These are phyloP conservation scores for Nothophoma quercina DNA, from an alignment of 2,329 filamentous ascomycete species.

Conservation along the genomic window DNA sequence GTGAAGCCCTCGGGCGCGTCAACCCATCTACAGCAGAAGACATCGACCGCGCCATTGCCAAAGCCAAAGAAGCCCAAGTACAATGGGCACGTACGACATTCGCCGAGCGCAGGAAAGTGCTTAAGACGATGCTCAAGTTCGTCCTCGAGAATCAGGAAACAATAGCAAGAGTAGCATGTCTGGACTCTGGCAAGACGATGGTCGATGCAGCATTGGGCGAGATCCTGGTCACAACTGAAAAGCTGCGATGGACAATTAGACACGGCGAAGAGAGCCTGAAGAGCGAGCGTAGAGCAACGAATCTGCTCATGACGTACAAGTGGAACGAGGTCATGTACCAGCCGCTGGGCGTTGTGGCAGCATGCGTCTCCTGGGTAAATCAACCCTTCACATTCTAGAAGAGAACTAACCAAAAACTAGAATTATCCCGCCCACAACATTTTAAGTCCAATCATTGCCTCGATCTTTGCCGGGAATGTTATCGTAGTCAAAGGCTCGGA, in stretches of 20 bases:
- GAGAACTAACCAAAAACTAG: no score
- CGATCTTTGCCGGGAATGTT: slow-evolving; percentile 88
- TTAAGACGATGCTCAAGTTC: slow-evolving; percentile 81
- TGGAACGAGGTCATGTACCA: slow-evolving; percentile 89
- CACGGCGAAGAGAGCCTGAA: slow-evolving; percentile 85
- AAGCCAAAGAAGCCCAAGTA: slow-evolving; percentile 76
- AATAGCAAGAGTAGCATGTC: slow-evolving; percentile 83
- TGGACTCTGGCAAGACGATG: slow-evolving; percentile 96
- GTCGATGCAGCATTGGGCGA: slow-evolving; percentile 94
- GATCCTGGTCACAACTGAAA: slow-evolving; percentile 92
- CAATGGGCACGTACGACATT: slow-evolving; percentile 83
- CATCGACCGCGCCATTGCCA: slow-evolving; percentile 80
- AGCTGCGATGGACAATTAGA: slow-evolving; percentile 90
- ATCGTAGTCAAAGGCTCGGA: slow-evolving; percentile 95
- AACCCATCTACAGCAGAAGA: slow-evolving; percentile 78
- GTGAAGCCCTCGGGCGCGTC: slow-evolving; percentile 78
- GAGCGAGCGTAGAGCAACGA: slow-evolving; percentile 79
- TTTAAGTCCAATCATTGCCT: slow-evolving; percentile 87
- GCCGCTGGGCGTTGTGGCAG: slow-evolving; percentile 89
- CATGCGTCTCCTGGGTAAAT: slow-evolving; percentile 93
- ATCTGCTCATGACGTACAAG: slow-evolving; percentile 95
- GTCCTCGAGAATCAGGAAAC: slow-evolving; percentile 88
- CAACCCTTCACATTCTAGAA: no score
- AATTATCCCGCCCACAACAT: slow-evolving; percentile 96
- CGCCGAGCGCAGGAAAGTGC: slow-evolving; percentile 75